Evolutionary conservation across 169 alveolate species (phyloP).

Genomic region (Eimeria necatrix): DNA sequence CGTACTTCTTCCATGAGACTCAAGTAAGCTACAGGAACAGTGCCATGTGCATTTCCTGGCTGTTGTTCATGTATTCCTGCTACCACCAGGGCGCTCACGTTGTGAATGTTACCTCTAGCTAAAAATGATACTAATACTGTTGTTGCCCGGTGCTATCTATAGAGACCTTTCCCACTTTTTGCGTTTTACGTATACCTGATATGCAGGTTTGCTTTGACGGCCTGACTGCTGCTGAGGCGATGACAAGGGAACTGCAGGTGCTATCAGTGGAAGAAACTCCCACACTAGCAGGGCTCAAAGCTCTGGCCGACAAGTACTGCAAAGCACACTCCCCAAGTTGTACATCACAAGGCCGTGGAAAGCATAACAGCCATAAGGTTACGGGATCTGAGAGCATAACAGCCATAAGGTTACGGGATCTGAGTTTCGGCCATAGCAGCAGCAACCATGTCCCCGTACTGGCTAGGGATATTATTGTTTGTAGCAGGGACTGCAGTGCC

Average conservation of each 20-base stretch:
- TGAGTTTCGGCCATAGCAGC: not conserved
- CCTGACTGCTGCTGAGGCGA: constrained; percentile 46
- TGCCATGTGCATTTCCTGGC: not conserved
- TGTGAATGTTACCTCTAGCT: not conserved
- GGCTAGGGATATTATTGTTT: not conserved
- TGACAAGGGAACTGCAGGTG: constrained; percentile 30
- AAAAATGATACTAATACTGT: not conserved
- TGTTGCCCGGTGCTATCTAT: not conserved
- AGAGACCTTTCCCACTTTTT: not conserved
- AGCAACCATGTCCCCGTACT: not conserved
- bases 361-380: not conserved
- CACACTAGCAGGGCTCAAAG: constrained; percentile 34
- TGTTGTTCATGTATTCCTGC: not conserved
- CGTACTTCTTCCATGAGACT: constrained; percentile 33
- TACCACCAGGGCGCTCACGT: not conserved
- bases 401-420: not conserved
- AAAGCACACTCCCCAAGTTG: not conserved
- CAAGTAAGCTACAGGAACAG: not conserved
- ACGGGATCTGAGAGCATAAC: not conserved
- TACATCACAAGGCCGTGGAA: not conserved
- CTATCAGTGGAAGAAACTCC: constrained; percentile 21
- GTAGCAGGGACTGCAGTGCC: not conserved
- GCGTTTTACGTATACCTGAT: not conserved
- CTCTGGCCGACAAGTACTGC: constrained; percentile 34
- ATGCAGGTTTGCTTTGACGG: constrained; percentile 61